Evolutionary conservation across 2,329 filamentous ascomycete species (phyloP), one percentile per base, ranked within the genome.

Genomic region (Fusarium napiforme): DNA sequence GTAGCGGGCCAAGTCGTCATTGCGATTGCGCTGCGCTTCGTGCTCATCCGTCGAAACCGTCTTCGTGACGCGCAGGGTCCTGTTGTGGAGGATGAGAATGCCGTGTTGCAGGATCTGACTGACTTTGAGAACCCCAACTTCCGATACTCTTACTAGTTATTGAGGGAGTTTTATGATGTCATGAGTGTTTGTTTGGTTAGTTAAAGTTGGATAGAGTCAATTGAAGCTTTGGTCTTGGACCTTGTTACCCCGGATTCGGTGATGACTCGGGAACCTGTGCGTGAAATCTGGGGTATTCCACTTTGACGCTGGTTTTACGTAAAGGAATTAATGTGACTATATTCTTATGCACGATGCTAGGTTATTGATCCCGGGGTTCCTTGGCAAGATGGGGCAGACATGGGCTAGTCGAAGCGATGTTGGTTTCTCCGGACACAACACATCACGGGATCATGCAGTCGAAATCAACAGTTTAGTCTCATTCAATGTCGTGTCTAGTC

Each of bases 51-150:
- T 6, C 73, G 76, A 21, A 78, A 78, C 60, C 68, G 59, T 37
- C 53, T 75, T 12, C 76, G 76, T 11, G 76, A 78, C 55, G 76
- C 67, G 21, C 50, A 74, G 12, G 76, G 68, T 3, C 73, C 76
- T 4, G 75, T 73, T 7, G 28, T 61, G 5, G 73, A 78, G 39
- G 69, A 67, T n/a, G 66, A 74, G 43, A 61, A 70, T 8, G 71
- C 70, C 2, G 60, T 64, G 26, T 61, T 78, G 37, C 73, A 78
- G 69, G 76, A 78, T 72, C 72, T 78, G 30, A 78, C 76, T 26
- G 76, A 78, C 45, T 78, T 78, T 58, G 76, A 78, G 73, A 78
- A 78, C 39, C 76, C 76, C 58, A 78, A 78, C 64, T 78, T 78
- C 64, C 71, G 76, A 64, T 78, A 78, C 43, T 60, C 75, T 15